phyloP scores from a whole-genome alignment of 805 yeast genomes.

The Isabelozyma rhagii region DNA sequence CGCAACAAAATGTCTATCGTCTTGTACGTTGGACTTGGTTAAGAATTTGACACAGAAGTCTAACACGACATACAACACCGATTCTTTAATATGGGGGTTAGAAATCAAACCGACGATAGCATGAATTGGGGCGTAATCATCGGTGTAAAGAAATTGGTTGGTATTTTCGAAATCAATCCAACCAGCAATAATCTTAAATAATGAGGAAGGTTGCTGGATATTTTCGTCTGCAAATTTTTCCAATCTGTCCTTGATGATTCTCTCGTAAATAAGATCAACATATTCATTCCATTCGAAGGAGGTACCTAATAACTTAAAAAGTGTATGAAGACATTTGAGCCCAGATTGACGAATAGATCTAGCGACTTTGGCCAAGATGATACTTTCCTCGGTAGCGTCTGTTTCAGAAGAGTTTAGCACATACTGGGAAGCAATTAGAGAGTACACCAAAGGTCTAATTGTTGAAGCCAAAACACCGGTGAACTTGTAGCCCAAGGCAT shows the following conservation, averaged over 20 bases:
- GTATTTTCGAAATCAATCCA: constrained; percentile 48
- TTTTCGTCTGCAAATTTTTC: constrained; percentile 70
- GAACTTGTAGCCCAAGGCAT: constrained; percentile 57
- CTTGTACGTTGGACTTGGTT: constrained; percentile 21
- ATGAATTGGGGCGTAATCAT: constrained; percentile 50
- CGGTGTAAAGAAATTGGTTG: constrained; percentile 50
- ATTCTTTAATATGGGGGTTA: constrained; percentile 59
- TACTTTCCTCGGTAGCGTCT: neutral
- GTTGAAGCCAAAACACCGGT: constrained; percentile 46
- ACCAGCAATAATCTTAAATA: constrained; percentile 60
- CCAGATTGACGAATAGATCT: constrained; percentile 65
- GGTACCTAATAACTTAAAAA: constrained; percentile 54
- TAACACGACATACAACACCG: constrained; percentile 56
- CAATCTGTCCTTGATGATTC: constrained; percentile 64
- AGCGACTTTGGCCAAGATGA: constrained; percentile 42
- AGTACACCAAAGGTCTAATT: constrained; percentile 55
- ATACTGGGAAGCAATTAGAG: constrained; percentile 52
- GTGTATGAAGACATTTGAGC: constrained; percentile 55
- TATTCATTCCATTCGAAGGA: constrained; percentile 53
- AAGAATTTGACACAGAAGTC: constrained; percentile 52
- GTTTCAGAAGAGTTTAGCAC: constrained; percentile 20
- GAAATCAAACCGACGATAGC: constrained; percentile 56
- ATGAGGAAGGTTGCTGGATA: constrained; percentile 76
- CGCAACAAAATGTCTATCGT: constrained; percentile 43
- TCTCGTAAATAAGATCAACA: constrained; percentile 47